Conservation (phyloP, 495 filamentous ascomycete genomes). For the Aspergillus incahuasiensis region DNA sequence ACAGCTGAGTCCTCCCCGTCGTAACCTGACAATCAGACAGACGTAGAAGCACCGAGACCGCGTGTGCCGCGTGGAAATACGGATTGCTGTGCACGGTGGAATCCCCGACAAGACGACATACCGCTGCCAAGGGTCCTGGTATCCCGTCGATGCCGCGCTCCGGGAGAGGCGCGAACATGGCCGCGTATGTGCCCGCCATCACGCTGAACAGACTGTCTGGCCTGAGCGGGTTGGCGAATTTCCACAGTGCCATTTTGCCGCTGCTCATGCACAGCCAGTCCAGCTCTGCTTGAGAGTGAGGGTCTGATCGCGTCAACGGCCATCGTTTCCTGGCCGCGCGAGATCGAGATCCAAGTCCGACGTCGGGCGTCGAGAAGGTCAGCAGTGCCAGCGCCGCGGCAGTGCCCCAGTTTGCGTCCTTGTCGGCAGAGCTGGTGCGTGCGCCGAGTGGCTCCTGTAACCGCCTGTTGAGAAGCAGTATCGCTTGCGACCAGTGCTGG, state of each 20-base stretch:
- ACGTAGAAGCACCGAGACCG: conserved; percentile 27
- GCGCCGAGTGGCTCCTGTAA: conserved; percentile 31
- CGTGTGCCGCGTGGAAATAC: conserved; percentile 37
- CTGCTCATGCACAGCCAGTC: conserved; percentile 42
- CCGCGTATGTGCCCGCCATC: conserved; percentile 29
- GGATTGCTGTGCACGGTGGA: conserved; percentile 34
- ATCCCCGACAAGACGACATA: conserved; percentile 27
- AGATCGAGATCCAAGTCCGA: too few species aligned
- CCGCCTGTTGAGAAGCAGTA: conserved; percentile 32
- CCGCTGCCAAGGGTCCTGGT: conserved; percentile 21
- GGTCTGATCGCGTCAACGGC: conserved; percentile 34
- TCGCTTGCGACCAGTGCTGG: conserved; percentile 42
- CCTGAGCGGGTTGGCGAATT: conserved; percentile 35
- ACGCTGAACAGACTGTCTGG: conserved; percentile 37
- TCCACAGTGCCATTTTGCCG: conserved; percentile 42
- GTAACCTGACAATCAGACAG: conserved; percentile 24
- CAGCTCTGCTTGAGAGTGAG: too few species aligned
- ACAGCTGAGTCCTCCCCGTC: conserved; percentile 22
- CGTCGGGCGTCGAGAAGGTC: conserved; percentile 35
- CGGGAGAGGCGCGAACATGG: conserved; percentile 28
- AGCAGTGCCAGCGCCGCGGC: conserved; percentile 36
- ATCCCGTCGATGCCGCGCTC: conserved; percentile 32
- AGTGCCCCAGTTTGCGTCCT: conserved; percentile 44
- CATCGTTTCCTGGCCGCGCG: conserved; percentile 41
- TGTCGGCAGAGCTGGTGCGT: conserved; percentile 23